These are phyloP conservation scores for Saitozyma podzolica DNA, from an alignment of 768 basidiomycete species.

Conservation along the genomic window DNA sequence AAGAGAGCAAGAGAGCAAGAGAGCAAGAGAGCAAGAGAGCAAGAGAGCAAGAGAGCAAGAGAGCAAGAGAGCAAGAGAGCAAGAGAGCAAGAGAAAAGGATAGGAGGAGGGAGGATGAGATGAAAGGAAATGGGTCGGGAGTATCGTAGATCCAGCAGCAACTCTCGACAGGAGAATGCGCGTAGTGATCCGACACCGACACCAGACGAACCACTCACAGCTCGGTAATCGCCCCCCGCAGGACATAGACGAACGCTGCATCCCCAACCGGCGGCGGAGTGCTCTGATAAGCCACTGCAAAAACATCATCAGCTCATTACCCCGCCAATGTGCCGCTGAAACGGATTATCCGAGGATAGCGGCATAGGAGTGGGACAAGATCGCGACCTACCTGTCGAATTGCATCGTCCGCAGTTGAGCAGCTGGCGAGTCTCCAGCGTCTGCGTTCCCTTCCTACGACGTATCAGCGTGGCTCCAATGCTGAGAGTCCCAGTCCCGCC, in stretches of 20 bases:
- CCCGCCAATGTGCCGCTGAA: neutral
- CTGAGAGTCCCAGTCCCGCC: neutral
- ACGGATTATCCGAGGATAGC: constrained; percentile 1
- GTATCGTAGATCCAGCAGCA: too few species aligned
- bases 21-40: too few species aligned
- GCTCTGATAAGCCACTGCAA: constrained; percentile 70
- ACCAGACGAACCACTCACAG: constrained; percentile 40
- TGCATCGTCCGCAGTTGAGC: constrained; percentile 46
- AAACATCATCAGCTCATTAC: constrained; percentile 45
- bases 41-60: too few species aligned
- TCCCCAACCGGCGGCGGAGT: constrained; percentile 73
- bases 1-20: too few species aligned
- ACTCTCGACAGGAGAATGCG: neutral
- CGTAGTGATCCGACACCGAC: neutral
- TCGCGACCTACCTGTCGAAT: constrained; percentile 45
- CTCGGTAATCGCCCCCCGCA: constrained; percentile 80
- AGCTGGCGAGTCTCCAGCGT: constrained; percentile 47
- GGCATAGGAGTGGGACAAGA: neutral
- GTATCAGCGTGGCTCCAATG: neutral
- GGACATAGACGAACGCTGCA: constrained; percentile 74
- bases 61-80: too few species aligned
- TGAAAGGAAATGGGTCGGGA: too few species aligned
- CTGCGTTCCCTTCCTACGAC: constrained; percentile 26
- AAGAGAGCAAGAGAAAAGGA: too few species aligned
- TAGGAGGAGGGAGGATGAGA: too few species aligned